Percentiles rank a stretch among this genome's conserved stretches.
phyloP scores from a whole-genome alignment of 371 early-diverging fungal genomes.

The Mortierella sp. region DNA sequence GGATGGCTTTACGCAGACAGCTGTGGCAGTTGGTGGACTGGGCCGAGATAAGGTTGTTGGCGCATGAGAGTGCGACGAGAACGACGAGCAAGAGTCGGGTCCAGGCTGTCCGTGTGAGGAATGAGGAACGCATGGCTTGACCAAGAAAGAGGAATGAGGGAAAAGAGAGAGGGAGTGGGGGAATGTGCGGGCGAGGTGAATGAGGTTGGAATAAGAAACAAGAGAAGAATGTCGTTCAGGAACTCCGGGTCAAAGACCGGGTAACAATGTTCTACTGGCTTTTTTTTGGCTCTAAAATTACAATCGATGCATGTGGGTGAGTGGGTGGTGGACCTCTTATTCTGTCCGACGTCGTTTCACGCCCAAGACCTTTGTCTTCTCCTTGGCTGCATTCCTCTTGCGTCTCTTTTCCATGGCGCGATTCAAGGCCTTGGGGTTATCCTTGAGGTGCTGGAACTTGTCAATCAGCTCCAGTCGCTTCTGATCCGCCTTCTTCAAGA shows the following conservation, averaged over 20 bases:
- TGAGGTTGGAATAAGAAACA: no score
- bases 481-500: slow-evolving; percentile 84
- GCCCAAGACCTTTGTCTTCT: slow-evolving; percentile 57
- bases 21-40: slow-evolving; percentile 27
- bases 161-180: no score
- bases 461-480: slow-evolving; percentile 84
- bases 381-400: slow-evolving; percentile 88
- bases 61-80: slow-evolving; percentile 4
- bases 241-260: no score
- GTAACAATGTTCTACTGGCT: no score
- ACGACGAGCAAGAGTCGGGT: slow-evolving; percentile 10
- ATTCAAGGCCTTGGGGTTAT: slow-evolving; percentile 75
- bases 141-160: no score
- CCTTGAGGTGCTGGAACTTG: slow-evolving; percentile 74
- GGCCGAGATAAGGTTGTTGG: slow-evolving; percentile 6
- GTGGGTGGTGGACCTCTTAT: no score
- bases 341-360: slow-evolving; percentile 46
- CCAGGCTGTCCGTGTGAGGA: slow-evolving; percentile 2
- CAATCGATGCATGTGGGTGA: no score
- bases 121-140: slow-evolving; percentile 21
- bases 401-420: slow-evolving; percentile 86
- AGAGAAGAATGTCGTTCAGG: no score
- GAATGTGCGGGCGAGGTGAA: no score
- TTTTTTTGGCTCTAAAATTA: no score
- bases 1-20: slow-evolving; percentile 23